Conservation (phyloP, 768 basidiomycete species). For the Podaxis sp. region DNA sequence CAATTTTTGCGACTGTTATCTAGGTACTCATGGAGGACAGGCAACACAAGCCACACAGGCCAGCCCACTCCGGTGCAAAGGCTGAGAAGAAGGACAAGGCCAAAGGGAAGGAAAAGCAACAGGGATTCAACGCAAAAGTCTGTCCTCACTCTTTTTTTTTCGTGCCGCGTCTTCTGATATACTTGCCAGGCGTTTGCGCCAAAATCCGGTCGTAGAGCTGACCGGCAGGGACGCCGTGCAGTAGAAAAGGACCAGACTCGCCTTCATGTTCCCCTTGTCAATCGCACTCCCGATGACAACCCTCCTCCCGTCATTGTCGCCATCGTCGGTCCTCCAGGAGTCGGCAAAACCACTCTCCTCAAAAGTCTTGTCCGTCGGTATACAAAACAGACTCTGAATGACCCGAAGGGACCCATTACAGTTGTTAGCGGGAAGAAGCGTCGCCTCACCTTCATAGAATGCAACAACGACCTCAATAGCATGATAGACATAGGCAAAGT, state of each 20-base stretch:
- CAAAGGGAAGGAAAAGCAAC: conserved; percentile 64
- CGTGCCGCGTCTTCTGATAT: neutral
- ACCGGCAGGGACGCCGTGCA: conserved; percentile 83
- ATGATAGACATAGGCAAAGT: conserved; percentile 99
- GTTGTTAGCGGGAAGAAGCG: conserved; percentile 92
- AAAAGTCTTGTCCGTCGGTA: conserved; percentile 88
- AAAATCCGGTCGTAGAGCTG: conserved; percentile 84
- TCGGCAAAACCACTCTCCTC: conserved; percentile 92
- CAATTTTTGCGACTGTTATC: neutral
- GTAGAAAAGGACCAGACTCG: conserved; percentile 93
- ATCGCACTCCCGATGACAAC: conserved; percentile 86
- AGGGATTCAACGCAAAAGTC: conserved; percentile 91
- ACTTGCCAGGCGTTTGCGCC: conserved; percentile 80
- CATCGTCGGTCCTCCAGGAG: conserved; percentile 93
- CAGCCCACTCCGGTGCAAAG: conserved; percentile 66
- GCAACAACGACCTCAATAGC: conserved; percentile 94
- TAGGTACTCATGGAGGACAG: conserved; percentile 56
- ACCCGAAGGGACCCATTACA: conserved; percentile 90
- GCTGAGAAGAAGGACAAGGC: conserved; percentile 74
- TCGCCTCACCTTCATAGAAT: conserved; percentile 94
- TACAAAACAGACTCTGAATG: conserved; percentile 89
- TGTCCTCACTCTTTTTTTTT: conserved; percentile 11
- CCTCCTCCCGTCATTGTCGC: conserved; percentile 95
- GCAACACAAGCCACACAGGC: conserved; percentile 80
- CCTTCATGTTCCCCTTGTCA: conserved; percentile 92